phyloP scores from a whole-genome alignment of 352 stramenopile species.

The Phytopythium oedochilum region DNA sequence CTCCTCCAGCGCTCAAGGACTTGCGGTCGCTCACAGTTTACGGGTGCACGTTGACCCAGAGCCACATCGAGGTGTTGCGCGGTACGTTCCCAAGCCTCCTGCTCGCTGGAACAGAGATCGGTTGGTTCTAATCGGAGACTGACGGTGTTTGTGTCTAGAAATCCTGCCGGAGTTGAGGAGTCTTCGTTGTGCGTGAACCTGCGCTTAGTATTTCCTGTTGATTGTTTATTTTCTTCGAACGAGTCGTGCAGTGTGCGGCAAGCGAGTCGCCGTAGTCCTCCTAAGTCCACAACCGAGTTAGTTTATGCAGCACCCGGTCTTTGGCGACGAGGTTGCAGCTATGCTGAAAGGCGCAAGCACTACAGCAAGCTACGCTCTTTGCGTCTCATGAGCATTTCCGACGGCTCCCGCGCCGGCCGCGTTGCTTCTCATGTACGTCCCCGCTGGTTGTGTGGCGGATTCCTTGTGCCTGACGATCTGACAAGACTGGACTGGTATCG shows the following conservation, averaged over 20 bases:
- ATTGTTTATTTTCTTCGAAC: not conserved
- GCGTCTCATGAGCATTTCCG: no score
- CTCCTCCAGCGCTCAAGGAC: constrained; percentile 38
- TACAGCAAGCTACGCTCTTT: no score
- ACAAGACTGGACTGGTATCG: no score
- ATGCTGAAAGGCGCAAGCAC: no score
- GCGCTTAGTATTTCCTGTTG: not conserved
- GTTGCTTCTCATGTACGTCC: no score
- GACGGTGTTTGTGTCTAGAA: constrained; percentile 14
- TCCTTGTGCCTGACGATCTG: no score
- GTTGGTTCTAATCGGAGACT: not conserved
- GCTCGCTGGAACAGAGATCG: no score
- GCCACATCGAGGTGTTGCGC: constrained; percentile 50
- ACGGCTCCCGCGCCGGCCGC: no score
- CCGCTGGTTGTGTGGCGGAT: no score
- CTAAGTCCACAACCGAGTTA: not conserved
- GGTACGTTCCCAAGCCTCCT: constrained; percentile 13
- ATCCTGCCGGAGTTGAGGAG: constrained; percentile 42
- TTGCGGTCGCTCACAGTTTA: constrained; percentile 55
- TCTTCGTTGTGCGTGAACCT: constrained; percentile 39
- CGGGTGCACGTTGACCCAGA: constrained; percentile 36
- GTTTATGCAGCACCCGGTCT: not conserved
- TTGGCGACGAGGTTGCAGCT: not conserved
- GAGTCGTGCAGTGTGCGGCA: no score
- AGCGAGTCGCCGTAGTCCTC: not conserved